Base-by-base conservation (phyloP, 495 filamentous ascomycete genomes). In the Penicillium arizonense region DNA sequence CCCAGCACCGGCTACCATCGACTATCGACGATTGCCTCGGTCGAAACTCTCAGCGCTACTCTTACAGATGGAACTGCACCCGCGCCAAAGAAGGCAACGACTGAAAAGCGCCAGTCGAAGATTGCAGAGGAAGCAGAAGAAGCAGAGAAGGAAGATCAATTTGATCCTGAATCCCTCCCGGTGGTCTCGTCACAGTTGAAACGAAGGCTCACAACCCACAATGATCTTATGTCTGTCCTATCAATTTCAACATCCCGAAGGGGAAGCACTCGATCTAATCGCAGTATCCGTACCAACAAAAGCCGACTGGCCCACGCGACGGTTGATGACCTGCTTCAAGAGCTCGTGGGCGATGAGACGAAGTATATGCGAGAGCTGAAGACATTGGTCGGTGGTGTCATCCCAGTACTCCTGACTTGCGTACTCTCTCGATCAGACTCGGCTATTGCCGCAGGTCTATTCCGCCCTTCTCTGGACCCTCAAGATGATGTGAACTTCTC, bases 321-420 rank as follows among this genome's bases (percentile, higher is more conserved):
- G 4, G 73, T 91, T 11, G 72, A 75, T 14, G 90, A 90, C 51
- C 64, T 99, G 21, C 79, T 99, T 68, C 76, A 82, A 37, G 93
- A 97, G 60, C 80, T 99, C 49, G 77, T 81, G 12, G 77, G 83
- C 5, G 95, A 97, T 53, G 95, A 99, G 68, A 72, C 81, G 16
- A 91, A 94, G 59, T 99, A 97, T 65, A 87, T 86, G 73, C 87
- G 92, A 21, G 94, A 99, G 64, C 79, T 99, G 10, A 91, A 88
- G 52, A 96, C 94, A 14, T 73, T 99, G 20, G 93, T 97, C 10
- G 95, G 95, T 55, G 95, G 96, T 46, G 94, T 99, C 14, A 88
- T 99, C 47, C 95, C 94, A 8, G 95, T 97, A 8, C 81, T 99
- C 3, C 72, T 97, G 47, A 88, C 80, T 9, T 91, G 91, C 55